Base-by-base conservation (phyloP, 805 yeast species). In the Metschnikowia peoriensis region DNA sequence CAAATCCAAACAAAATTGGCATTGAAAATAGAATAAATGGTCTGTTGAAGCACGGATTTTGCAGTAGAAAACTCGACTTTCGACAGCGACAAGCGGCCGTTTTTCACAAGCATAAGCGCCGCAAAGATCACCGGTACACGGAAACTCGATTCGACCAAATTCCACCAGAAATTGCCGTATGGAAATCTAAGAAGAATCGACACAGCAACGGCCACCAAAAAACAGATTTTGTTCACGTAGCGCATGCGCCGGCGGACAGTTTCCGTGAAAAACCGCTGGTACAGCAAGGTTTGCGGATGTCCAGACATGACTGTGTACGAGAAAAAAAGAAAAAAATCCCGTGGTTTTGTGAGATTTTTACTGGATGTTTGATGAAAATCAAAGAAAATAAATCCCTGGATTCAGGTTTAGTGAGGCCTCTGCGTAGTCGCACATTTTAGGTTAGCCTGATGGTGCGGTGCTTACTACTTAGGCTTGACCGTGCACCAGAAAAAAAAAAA, bases 241-340 rank as follows among this genome's bases (percentile, higher is more conserved):
- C 65, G 66, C 62, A 74, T 64, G 41, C 79, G 58, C 53, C 73
- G 71, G 44, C 58, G 50, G 40, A 65, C 57, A 7, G 73, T 75
- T 49, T 67, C 66, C 16, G 52, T 52, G 55, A 68, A 72, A 55
- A 62, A 61, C 38, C 58, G 41, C 41, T 60, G 61, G 53, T 70
- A 70, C 39, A 63, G 58, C 42, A 38, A 38, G 41, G 41, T 41
- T 41, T 52, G 44, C 17, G 48, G 41, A 38, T 15, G 53, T 29
- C 49, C 38, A 35, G 48, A n/a, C 55, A 44, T 48, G 34, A 41
- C 22, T 22, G n/a, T n/a, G n/a, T n/a, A n/a, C n/a, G n/a, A n/a
- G n/a, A 22, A 22, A 22, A 22, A 22, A 22, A 22, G 22, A 22
- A 22, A 22, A 22, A 22, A 22, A 22, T 22, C 22, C 22, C 22